Conservation (phyloP, 495 filamentous ascomycete species). For the Cryomyces minteri region DNA sequence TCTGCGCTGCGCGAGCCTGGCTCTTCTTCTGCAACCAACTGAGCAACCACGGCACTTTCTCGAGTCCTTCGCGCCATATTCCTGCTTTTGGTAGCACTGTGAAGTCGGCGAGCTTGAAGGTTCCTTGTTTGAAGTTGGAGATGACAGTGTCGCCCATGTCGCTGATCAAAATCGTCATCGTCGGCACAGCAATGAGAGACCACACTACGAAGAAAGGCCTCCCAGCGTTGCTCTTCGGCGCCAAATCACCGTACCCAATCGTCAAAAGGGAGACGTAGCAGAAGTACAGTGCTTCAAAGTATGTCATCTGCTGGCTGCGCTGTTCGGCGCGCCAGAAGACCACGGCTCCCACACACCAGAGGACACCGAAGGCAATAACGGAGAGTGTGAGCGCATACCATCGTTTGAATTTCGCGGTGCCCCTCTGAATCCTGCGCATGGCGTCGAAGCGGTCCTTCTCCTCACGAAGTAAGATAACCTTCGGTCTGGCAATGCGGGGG, state of each 20-base stretch:
- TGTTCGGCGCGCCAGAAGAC: constrained; percentile 24
- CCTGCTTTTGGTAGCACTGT: constrained; percentile 36
- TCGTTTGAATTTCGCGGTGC: constrained; percentile 18
- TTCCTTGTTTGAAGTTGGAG: constrained; percentile 33
- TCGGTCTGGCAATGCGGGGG: constrained; percentile 9
- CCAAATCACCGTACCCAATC: constrained; percentile 25
- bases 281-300: constrained; percentile 27
- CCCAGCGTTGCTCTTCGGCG: constrained; percentile 22
- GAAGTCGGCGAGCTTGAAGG: constrained; percentile 34
- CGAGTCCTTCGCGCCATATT: constrained; percentile 25
- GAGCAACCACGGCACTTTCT: constrained; percentile 24
- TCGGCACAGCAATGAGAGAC: constrained; percentile 40
- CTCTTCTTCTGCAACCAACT: constrained; percentile 22
- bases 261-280: constrained; percentile 25
- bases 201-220: constrained; percentile 26
- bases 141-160: constrained; percentile 48
- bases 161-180: constrained; percentile 47
- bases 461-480: constrained; percentile 18
- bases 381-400: constrained; percentile 21
- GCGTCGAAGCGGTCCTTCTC: constrained; percentile 25
- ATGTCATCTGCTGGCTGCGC: constrained; percentile 18
- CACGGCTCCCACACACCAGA: constrained; percentile 25
- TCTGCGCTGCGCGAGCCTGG: constrained; percentile 10
- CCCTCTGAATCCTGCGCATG: constrained; percentile 23
- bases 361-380: constrained; percentile 18